Conservation (phyloP, 2,329 filamentous ascomycete genomes). For the Pseudogymnoascus sp. region DNA sequence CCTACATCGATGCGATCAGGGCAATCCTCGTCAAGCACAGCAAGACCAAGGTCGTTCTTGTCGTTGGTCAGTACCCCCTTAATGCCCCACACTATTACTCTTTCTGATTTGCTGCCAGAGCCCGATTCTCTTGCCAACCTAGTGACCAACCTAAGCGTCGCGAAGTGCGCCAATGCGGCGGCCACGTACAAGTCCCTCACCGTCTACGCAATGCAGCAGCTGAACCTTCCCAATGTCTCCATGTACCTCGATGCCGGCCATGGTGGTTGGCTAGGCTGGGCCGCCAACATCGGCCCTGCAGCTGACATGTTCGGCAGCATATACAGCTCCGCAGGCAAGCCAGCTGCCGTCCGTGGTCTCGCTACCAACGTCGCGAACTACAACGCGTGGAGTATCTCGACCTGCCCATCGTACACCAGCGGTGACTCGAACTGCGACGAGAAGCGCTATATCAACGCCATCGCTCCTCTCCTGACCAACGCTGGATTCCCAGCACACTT, state of each 20-base stretch:
- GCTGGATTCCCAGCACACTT: slow-evolving; percentile 49
- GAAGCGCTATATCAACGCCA: slow-evolving; percentile 44
- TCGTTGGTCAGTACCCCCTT: slow-evolving; percentile 37
- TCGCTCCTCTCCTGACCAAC: slow-evolving; percentile 42
- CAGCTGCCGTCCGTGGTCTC: slow-evolving; percentile 44
- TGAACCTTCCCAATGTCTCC: slow-evolving; percentile 56
- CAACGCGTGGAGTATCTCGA: slow-evolving; percentile 45
- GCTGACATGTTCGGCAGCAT: slow-evolving; percentile 42
- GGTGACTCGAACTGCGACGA: slow-evolving; percentile 49
- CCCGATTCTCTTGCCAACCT: slow-evolving; percentile 59
- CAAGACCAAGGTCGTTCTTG: slow-evolving; percentile 42
- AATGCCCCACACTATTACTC: not conserved
- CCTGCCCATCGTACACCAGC: slow-evolving; percentile 36
- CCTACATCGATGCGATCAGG: slow-evolving; percentile 50
- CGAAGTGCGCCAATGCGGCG: slow-evolving; percentile 49
- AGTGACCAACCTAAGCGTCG: slow-evolving; percentile 51
- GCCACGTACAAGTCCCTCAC: slow-evolving; percentile 49
- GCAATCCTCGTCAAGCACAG: slow-evolving; percentile 47
- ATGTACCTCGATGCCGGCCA: slow-evolving; percentile 61
- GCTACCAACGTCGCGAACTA: slow-evolving; percentile 55
- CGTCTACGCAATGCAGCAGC: slow-evolving; percentile 48
- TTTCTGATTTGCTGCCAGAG: slow-evolving; percentile 34
- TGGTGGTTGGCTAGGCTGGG: slow-evolving; percentile 59
- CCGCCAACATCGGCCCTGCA: slow-evolving; percentile 49
- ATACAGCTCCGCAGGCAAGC: slow-evolving; percentile 42